phyloP scores from a whole-genome alignment of 768 basidiomycete species.

The Lentinula boryana region DNA sequence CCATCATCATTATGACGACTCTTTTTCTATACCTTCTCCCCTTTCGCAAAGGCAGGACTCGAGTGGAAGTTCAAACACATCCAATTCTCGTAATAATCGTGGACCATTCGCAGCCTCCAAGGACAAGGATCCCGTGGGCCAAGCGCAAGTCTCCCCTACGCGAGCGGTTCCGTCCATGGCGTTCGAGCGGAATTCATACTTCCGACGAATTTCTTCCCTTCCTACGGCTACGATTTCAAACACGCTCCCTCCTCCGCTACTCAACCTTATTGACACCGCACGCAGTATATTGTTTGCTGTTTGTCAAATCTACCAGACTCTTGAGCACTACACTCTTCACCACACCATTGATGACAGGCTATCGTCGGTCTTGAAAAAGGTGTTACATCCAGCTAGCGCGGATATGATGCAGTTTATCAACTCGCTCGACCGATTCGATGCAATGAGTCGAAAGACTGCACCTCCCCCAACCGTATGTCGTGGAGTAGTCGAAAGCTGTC shows the following conservation, averaged over 20 bases:
- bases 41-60: slow-evolving; percentile 43
- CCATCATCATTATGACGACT: slow-evolving; percentile 15
- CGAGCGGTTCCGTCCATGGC: slow-evolving; percentile 56
- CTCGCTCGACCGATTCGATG: slow-evolving; percentile 88
- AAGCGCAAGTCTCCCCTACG: slow-evolving; percentile 29
- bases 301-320: slow-evolving; percentile 84
- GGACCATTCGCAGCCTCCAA: slow-evolving; percentile 11
- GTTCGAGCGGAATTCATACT: slow-evolving; percentile 86
- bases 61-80: slow-evolving; percentile 26
- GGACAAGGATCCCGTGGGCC: slow-evolving; percentile 22
- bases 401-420: slow-evolving; percentile 83
- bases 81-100: slow-evolving; percentile 14
- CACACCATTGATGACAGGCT: slow-evolving; percentile 81
- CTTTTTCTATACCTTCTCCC: slow-evolving; percentile 31
- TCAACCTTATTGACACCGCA: slow-evolving; percentile 76
- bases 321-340: slow-evolving; percentile 75
- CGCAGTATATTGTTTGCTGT: slow-evolving; percentile 89
- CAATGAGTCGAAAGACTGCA: slow-evolving; percentile 57
- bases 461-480: slow-evolving; percentile 74
- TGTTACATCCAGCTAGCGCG: slow-evolving; percentile 77
- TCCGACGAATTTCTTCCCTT: slow-evolving; percentile 81
- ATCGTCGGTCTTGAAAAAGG: slow-evolving; percentile 72
- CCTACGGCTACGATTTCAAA: slow-evolving; percentile 55
- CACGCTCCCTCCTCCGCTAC: slow-evolving; percentile 64
- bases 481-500: slow-evolving; percentile 74